Evolutionary conservation across 2,329 filamentous ascomycete genomes (phyloP).

Genomic region (Monosporascus sp.): DNA sequence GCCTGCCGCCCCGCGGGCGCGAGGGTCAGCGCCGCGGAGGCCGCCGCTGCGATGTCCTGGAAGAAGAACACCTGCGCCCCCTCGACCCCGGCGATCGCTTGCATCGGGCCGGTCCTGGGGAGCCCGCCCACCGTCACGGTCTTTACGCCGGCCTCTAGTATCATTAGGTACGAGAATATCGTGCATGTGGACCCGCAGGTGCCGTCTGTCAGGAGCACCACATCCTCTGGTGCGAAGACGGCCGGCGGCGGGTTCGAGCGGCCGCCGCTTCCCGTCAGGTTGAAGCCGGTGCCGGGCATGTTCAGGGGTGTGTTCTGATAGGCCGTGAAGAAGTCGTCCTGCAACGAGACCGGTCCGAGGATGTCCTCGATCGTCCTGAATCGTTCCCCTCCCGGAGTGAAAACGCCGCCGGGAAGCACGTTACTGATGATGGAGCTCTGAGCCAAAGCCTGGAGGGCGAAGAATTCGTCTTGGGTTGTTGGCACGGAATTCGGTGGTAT

Average conservation of each 20-base stretch:
- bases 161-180: slow-evolving; percentile 50
- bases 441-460: slow-evolving; percentile 40
- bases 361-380: slow-evolving; percentile 27
- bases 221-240: slow-evolving; percentile 46
- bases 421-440: slow-evolving; percentile 40
- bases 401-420: slow-evolving; percentile 41
- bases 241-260: slow-evolving; percentile 37
- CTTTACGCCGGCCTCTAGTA: slow-evolving; percentile 42
- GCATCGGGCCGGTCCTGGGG: slow-evolving; percentile 39
- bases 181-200: slow-evolving; percentile 52
- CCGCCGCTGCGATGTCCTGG: slow-evolving; percentile 21
- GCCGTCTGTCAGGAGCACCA: slow-evolving; percentile 50
- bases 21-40: slow-evolving; percentile 21
- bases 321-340: slow-evolving; percentile 45
- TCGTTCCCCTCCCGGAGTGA: slow-evolving; percentile 32
- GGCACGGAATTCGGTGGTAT: slow-evolving; percentile 27
- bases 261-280: slow-evolving; percentile 38
- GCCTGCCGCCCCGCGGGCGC: slow-evolving; percentile 11
- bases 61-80: slow-evolving; percentile 35
- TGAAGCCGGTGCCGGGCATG: slow-evolving; percentile 28
- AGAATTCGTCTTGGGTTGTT: slow-evolving; percentile 30
- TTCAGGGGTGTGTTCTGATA: slow-evolving; percentile 38
- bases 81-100: slow-evolving; percentile 45
- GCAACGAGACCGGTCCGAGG: slow-evolving; percentile 27
- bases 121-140: slow-evolving; percentile 44